Conservation (phyloP, 2,329 filamentous ascomycete species). For the Orbilia brochopaga region DNA sequence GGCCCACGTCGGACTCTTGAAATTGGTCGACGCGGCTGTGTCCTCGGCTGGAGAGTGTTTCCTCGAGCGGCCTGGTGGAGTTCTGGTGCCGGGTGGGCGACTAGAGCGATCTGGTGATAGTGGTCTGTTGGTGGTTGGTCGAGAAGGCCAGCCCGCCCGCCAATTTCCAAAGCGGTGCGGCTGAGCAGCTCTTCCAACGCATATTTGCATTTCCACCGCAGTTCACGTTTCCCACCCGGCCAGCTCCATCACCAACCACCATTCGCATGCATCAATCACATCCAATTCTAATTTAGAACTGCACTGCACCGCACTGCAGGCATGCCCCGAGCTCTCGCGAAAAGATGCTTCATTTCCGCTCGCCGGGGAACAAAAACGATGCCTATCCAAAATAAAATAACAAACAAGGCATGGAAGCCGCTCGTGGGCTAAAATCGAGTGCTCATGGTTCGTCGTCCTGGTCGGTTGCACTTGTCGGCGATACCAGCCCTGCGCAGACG, state of each 20-base stretch:
- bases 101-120: constrained; percentile 4
- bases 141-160: too few species aligned
- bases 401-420: too few species aligned
- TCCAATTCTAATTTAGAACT: constrained; percentile 8
- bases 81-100: neutral
- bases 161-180: neutral
- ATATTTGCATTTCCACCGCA: neutral
- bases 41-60: neutral
- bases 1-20: neutral
- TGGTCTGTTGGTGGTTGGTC: constrained; percentile 1
- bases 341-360: neutral
- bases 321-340: neutral
- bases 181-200: neutral
- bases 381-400: neutral
- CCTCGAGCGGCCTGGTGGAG: neutral
- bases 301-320: neutral
- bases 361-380: neutral
- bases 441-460: too few species aligned
- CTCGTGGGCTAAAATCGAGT: too few species aligned
- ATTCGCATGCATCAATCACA: neutral
- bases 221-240: too few species aligned
- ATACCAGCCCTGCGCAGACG: neutral
- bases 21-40: neutral
- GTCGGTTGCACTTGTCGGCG: constrained; percentile 11
- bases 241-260: neutral